phyloP scores from a whole-genome alignment of 83 land plant genomes.

The Diphasiastrum complanatum region DNA sequence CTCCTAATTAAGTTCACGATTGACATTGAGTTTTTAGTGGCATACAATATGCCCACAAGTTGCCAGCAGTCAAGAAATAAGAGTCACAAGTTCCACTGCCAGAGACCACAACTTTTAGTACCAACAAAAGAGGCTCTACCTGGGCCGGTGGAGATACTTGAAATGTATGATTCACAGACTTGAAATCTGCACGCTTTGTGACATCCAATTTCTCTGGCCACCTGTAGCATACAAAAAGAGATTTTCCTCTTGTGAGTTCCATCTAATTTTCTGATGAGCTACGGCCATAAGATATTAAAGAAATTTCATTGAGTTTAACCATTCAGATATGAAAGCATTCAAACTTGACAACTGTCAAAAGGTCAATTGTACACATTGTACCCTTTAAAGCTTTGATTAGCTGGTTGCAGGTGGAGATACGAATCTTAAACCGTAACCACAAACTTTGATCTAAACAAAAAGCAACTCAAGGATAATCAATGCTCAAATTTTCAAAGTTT shows the following conservation, averaged over 20 bases:
- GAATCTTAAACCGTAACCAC: too few species aligned
- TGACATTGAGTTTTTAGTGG: too few species aligned
- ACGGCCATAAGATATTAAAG: slow-evolving; percentile 5
- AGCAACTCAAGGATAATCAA: too few species aligned
- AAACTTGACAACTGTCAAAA: too few species aligned
- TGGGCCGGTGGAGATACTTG: slow-evolving; percentile 49
- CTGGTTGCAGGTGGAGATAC: too few species aligned
- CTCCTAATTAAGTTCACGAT: too few species aligned
- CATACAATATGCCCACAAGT: too few species aligned
- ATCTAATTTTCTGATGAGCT: not conserved
- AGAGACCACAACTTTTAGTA: not conserved
- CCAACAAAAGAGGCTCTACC: slow-evolving; percentile 28
- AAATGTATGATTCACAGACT: slow-evolving; percentile 74
- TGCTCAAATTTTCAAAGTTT: too few species aligned
- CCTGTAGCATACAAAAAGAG: slow-evolving; percentile 24
- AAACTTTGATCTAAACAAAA: too few species aligned
- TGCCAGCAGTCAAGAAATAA: not conserved
- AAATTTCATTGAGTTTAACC: not conserved
- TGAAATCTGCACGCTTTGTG: slow-evolving; percentile 84
- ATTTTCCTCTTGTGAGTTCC: not conserved
- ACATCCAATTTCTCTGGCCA: slow-evolving; percentile 86
- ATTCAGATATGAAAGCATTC: too few species aligned
- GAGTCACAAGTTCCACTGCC: not conserved
- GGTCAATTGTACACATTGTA: too few species aligned
- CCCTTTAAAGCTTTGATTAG: too few species aligned